Conservation (phyloP, 257 asterid genomes). For the Ilex asprella region DNA sequence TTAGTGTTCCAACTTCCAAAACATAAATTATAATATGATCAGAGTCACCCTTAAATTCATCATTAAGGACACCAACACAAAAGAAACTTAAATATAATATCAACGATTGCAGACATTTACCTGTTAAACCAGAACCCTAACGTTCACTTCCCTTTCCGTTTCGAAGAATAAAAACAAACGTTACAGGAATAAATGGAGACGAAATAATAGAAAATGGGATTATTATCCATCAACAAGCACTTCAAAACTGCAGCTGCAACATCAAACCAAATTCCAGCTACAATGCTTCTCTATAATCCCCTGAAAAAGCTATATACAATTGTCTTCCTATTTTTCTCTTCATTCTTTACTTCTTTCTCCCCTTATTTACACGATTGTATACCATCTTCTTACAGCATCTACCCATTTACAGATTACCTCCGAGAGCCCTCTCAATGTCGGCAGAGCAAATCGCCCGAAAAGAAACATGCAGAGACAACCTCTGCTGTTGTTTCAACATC, state of each 20-base stretch:
- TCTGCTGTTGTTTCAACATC: neutral
- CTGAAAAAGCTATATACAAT: neutral
- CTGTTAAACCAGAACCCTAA: too few species aligned
- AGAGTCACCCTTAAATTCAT: too few species aligned
- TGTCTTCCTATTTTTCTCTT: neutral
- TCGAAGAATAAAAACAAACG: too few species aligned
- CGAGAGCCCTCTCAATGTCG: constrained; percentile 14
- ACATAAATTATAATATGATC: too few species aligned
- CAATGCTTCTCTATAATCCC: constrained; percentile 6
- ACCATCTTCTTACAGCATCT: constrained; percentile 46
- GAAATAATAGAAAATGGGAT: neutral
- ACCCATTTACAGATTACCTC: constrained; percentile 48
- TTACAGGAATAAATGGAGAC: neutral
- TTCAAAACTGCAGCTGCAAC: constrained; percentile 19
- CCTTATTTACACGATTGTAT: constrained; percentile 51
- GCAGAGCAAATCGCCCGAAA: constrained; percentile 10
- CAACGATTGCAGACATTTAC: too few species aligned
- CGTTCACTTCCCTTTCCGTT: too few species aligned
- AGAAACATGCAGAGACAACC: constrained; percentile 9
- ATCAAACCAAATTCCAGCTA: constrained; percentile 4
- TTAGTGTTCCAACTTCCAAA: too few species aligned
- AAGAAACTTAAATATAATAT: too few species aligned
- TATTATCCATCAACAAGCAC: neutral
- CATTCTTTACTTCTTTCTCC: constrained; percentile 13
- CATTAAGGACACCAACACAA: too few species aligned